Base-by-base conservation (phyloP, 129 eudicot genomes). In the Smallanthus sonchifolius region DNA sequence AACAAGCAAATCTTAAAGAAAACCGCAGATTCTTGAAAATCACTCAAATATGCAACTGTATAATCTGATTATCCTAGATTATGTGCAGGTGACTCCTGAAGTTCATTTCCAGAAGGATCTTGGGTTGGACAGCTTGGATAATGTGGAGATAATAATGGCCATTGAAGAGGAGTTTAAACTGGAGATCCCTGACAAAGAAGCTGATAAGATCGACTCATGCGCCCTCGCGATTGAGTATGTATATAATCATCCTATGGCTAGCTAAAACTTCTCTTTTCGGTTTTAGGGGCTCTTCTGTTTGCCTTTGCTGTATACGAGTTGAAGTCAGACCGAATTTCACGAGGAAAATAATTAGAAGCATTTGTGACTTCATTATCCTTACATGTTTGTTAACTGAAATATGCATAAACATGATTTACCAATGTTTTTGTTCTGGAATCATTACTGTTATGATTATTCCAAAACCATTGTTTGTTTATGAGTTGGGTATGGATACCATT, bases 131-230 rank as follows among this genome's bases (percentile, higher is more conserved):
- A 93, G 98, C 84, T 90, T 93, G 40, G 98, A 93, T 76, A 93
- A 68, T 28, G 97, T 93, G 86, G 98, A 93, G 77, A 80, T 93
- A 40, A 91, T 90, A 68, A 93, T 93, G 92, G 98, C 98, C n/a
- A 69, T 93, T 6, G 98, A 93, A 72, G 98, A 93, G 84, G 98
- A 93, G 76, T 93, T 87, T 72, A 93, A 93, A 80, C 79, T 93
- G 73, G 98, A 93, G 80, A 93, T 90, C 59, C 96, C 96, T 4
- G 98, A 90, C 86, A 86, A 90, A 84, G 98, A 93, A 85, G 98
- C 98, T 56, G 98, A 90, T 74, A 93, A 93, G 79, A 90, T 93
- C 3, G 98, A 90, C 84, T 93, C 98, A 0, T 73, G 83, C 37
- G 86, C 84, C 13, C 91, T 90, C 72, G 98, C 96, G 35, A 86